Base-by-base conservation (phyloP, 2,329 filamentous ascomycete species). In the Ophiostoma populinum region DNA sequence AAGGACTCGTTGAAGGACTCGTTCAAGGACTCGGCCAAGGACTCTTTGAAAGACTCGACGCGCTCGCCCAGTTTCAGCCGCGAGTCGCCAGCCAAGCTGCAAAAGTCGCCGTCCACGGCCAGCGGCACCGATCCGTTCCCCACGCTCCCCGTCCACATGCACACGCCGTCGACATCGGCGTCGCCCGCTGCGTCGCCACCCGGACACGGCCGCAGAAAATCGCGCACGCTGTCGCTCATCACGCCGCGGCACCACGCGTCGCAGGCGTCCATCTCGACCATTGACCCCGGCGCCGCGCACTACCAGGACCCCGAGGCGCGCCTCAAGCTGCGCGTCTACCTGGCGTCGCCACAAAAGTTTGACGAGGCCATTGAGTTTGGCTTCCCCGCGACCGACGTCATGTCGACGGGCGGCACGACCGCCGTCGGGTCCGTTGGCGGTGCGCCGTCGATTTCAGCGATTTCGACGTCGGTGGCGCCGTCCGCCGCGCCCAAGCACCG, bases 291-390 rank as follows among this genome's bases (percentile, higher is more conserved):
- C 22, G 80, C 82, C 4, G 71, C 80, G 24, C 80, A 93, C 55
- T 94, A 93, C 49, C 81, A 83, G 51, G 85, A 94, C 46, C 83
- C 85, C 0, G 81, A 92, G 51, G 82, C 86, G 25, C 72, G 87
- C 22, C 65, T 82, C 46, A 93, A 92, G 55, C 62, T 95, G 15
- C 75, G 85, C 10, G 74, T 82, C 6, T 93, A 86, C 48, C 68
- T 93, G 15, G 80, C 81, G 7, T 92, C 85, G 1, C 80, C 86
- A 1, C 81, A 92, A 45, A 93, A 92, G 51, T 95, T 95, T 46
- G 87, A 95, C 51, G 87, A 95, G 55, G 85, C 82, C 1, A 70
- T 95, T 35, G 81, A 92, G 51, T 94, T 92, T 54, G 87, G 87
- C 1, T 95, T 94, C 47, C 83, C 85, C 0, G 73, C 76, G 0